Percentiles rank a stretch among this genome's conserved stretches.
These are phyloP conservation scores for Hura crepitans DNA, from an alignment of 441 rosid genomes.

Conservation along the genomic window DNA sequence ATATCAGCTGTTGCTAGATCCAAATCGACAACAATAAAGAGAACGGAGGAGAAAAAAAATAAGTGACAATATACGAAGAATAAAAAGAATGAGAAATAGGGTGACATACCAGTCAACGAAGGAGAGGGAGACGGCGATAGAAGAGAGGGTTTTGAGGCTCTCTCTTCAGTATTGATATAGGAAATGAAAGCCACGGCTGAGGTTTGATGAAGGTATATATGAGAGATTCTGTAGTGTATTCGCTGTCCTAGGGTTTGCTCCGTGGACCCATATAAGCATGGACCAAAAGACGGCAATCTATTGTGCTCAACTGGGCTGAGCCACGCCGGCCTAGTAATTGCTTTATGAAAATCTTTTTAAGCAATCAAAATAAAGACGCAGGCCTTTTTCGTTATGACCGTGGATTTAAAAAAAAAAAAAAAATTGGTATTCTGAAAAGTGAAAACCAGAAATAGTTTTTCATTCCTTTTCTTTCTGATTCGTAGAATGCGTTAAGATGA, in stretches of 20 bases:
- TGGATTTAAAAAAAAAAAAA: too few relatives aligned
- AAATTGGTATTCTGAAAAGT: too few relatives aligned
- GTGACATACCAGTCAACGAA: not conserved
- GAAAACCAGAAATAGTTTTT: too few relatives aligned
- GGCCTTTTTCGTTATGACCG: too few relatives aligned
- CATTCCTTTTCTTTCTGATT: too few relatives aligned
- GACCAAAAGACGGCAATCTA: not conserved
- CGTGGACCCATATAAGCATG: not conserved
- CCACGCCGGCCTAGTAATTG: too few relatives aligned
- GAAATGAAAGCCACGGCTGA: not conserved
- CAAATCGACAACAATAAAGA: not conserved
- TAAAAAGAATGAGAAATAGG: not conserved
- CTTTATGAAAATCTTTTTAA: too few relatives aligned
- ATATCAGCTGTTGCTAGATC: not conserved
- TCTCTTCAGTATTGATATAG: not conserved
- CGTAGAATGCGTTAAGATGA: too few relatives aligned
- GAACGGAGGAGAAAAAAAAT: not conserved
- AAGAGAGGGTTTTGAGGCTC: conserved; percentile 8
- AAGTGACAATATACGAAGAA: not conserved
- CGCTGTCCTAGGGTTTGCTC: conserved; percentile 3
- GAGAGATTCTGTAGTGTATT: not conserved
- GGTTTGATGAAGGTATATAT: not conserved
- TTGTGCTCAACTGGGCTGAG: too few relatives aligned
- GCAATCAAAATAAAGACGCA: too few relatives aligned
- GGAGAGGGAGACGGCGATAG: not conserved